Conservation (phyloP, 352 stramenopile species). For the Phytophthora cryptogea region DNA sequence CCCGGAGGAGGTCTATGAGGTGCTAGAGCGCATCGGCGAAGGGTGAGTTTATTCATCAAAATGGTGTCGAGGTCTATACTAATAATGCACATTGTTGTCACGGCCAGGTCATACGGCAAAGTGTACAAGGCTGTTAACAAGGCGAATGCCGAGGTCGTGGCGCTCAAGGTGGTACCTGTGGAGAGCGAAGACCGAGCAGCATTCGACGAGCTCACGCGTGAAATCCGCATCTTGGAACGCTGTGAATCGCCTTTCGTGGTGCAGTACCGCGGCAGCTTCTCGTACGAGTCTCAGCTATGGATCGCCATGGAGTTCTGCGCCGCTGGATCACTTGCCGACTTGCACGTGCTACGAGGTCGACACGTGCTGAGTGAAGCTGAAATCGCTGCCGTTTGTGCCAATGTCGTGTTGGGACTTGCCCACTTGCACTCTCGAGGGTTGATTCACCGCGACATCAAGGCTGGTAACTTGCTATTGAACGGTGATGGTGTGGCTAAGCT, state of each 20-base stretch:
- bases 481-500: conserved; percentile 77
- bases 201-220: conserved; percentile 70
- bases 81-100: conserved; percentile 6
- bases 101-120: conserved; percentile 74
- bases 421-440: conserved; percentile 82
- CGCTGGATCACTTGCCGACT: conserved; percentile 81
- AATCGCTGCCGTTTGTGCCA: conserved; percentile 76
- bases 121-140: conserved; percentile 84
- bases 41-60: conserved; percentile 39
- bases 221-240: conserved; percentile 86
- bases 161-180: conserved; percentile 86
- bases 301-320: conserved; percentile 92
- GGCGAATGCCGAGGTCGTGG: conserved; percentile 62
- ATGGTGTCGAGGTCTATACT: conserved; percentile 9
- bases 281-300: conserved; percentile 76
- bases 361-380: conserved; percentile 60
- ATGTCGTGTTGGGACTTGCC: conserved; percentile 66
- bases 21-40: conserved; percentile 80
- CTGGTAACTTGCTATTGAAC: conserved; percentile 84
- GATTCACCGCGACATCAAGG: conserved; percentile 91
- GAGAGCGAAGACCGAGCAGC: conserved; percentile 70
- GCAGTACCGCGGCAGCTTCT: conserved; percentile 84
- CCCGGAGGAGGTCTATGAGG: conserved; percentile 74
- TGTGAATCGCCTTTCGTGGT: conserved; percentile 86
- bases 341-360: conserved; percentile 62